A percentile compares a stretch with the other conserved stretches of the same genome.
phyloP scores from a whole-genome alignment of 2,329 filamentous ascomycete species.

The Coniochaeta pulveracea region DNA sequence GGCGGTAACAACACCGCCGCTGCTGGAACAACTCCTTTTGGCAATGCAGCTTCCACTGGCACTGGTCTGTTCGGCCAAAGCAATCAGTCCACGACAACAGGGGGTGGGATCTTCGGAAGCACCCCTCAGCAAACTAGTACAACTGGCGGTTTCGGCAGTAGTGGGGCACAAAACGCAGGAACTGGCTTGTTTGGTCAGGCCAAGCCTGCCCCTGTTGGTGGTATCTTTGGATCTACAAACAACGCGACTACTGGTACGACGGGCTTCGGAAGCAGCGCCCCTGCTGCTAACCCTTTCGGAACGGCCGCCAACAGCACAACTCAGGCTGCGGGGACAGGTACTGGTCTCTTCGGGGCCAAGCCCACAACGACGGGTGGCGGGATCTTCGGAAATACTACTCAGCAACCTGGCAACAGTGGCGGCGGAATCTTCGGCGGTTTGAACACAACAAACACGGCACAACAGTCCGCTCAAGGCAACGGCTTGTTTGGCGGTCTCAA shows the following conservation, averaged over 20 bases:
- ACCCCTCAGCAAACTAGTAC: slow-evolving; percentile 14
- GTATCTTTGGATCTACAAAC: slow-evolving; percentile 26
- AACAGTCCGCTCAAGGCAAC: slow-evolving; percentile 12
- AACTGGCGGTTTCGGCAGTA: slow-evolving; percentile 1
- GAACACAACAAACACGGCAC: slow-evolving; percentile 12
- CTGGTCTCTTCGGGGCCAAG: slow-evolving; percentile 7
- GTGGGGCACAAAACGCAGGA: not conserved
- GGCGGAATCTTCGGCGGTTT: slow-evolving; percentile 32
- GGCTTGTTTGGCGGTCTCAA: slow-evolving; percentile 38
- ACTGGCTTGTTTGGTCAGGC: slow-evolving; percentile 4
- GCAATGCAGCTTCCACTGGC: slow-evolving; percentile 13
- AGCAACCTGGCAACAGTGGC: slow-evolving; percentile 17
- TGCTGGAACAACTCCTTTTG: slow-evolving; percentile 19
- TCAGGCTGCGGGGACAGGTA: slow-evolving; percentile 4
- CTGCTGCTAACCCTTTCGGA: slow-evolving; percentile 5
- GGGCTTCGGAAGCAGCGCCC: slow-evolving; percentile 5
- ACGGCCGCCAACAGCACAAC: slow-evolving; percentile 1
- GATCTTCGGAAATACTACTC: slow-evolving; percentile 20
- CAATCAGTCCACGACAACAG: slow-evolving; percentile 20
- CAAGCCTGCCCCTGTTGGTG: slow-evolving; percentile 9
- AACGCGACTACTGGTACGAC: slow-evolving; percentile 5
- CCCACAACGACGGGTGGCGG: slow-evolving; percentile 4
- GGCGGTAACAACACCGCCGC: slow-evolving; percentile 18
- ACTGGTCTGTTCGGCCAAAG: slow-evolving; percentile 31
- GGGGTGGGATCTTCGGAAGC: slow-evolving; percentile 8